phyloP scores from a whole-genome alignment of 1,284 basidiomycete genomes.

The Cutaneotrichosporon cavernicola region DNA sequence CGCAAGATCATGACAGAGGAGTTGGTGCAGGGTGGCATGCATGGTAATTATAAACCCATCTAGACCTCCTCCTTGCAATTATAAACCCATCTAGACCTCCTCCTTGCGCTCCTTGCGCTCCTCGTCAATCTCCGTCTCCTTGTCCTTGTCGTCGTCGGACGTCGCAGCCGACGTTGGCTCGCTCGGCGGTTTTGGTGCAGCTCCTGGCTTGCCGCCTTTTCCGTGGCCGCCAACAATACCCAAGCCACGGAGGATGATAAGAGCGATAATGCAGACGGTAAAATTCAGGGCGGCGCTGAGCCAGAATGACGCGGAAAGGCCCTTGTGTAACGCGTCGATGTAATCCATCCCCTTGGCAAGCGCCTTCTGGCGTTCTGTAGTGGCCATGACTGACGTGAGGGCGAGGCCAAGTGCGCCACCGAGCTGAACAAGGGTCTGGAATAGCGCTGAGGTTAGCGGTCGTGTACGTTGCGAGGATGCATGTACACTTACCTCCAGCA shows the following conservation, averaged over 20 bases:
- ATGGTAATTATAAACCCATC: not conserved
- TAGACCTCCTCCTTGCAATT: not conserved
- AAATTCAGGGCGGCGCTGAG: slow-evolving; percentile 38
- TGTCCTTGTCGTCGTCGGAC: not conserved
- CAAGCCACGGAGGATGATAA: slow-evolving; percentile 35
- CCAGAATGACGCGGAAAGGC: slow-evolving; percentile 45
- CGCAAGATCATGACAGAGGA: slow-evolving; percentile 33
- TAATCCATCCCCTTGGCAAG: slow-evolving; percentile 18
- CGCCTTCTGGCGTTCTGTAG: slow-evolving; percentile 13
- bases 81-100: not conserved
- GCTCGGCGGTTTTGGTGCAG: not conserved
- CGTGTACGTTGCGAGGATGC: slow-evolving; percentile 30
- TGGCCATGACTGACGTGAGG: slow-evolving; percentile 67
- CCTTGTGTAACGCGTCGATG: slow-evolving; percentile 27
- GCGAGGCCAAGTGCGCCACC: slow-evolving; percentile 70
- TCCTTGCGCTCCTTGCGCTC: slow-evolving; percentile 6
- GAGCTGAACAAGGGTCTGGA: slow-evolving; percentile 54
- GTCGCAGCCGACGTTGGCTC: not conserved
- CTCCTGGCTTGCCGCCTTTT: not conserved
- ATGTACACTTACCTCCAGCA: slow-evolving; percentile 56
- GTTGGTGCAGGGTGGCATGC: slow-evolving; percentile 19
- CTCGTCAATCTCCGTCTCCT: not conserved
- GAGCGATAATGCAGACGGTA: slow-evolving; percentile 32
- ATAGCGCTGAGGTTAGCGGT: slow-evolving; percentile 52
- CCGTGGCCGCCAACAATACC: slow-evolving; percentile 23